These are phyloP conservation scores for Pascua sp. DNA, from an alignment of 1,284 basidiomycete genomes.

Conservation along the genomic window DNA sequence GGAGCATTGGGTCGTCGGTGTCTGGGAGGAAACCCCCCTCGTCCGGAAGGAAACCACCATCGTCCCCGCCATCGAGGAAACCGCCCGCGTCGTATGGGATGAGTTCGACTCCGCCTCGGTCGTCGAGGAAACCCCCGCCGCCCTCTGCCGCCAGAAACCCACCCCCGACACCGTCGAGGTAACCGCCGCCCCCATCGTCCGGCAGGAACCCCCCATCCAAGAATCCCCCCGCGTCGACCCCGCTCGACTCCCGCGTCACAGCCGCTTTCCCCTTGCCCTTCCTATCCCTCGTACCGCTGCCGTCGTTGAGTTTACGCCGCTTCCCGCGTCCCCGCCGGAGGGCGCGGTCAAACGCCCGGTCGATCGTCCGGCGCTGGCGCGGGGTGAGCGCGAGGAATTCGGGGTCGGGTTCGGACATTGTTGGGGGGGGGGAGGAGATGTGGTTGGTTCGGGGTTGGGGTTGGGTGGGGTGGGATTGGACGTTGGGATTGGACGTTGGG, in stretches of 20 bases:
- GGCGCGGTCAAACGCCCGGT: constrained; percentile 40
- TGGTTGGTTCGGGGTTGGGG: neutral
- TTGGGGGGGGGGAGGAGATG: no score
- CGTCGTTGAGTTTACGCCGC: neutral
- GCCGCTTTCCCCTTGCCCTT: no score
- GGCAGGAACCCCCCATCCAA: constrained; percentile 11
- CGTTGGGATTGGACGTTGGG: neutral
- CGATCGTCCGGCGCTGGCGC: constrained; percentile 32
- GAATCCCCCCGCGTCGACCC: constrained; percentile 10
- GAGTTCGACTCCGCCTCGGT: constrained; percentile 23
- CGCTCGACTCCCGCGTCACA: neutral
- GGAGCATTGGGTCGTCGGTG: constrained; percentile 15
- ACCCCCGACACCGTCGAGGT: constrained; percentile 9
- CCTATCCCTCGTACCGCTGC: neutral
- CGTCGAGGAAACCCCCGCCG: constrained; percentile 25
- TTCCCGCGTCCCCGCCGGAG: constrained; percentile 5
- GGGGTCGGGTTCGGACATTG: constrained; percentile 30
- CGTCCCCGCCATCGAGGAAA: constrained; percentile 21
- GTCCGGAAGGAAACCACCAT: constrained; percentile 23
- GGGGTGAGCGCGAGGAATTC: constrained; percentile 42
- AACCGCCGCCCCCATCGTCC: constrained; percentile 1
- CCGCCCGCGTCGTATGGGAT: constrained; percentile 21
- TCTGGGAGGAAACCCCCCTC: constrained; percentile 20
- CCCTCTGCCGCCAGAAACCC: constrained; percentile 22
- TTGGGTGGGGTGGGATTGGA: neutral